phyloP scores from a whole-genome alignment of 2,329 filamentous ascomycete genomes.

The Fusarium nanum region DNA sequence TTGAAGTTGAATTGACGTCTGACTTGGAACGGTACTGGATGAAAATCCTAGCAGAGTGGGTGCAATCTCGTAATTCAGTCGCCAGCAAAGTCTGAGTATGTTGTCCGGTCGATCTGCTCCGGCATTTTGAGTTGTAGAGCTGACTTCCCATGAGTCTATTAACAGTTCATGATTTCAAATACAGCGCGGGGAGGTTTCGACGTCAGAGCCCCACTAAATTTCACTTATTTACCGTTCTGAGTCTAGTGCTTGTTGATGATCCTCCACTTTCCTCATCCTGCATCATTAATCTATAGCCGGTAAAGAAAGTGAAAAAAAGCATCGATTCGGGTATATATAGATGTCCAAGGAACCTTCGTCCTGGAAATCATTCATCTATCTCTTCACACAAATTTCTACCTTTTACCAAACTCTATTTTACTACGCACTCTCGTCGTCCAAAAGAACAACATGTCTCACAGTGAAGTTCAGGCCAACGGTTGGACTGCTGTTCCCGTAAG shows the following conservation, averaged over 20 bases:
- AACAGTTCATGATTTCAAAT: not conserved
- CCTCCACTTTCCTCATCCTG: not conserved
- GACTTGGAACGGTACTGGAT: not conserved
- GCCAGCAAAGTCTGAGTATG: fast-evolving
- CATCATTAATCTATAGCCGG: too few species aligned
- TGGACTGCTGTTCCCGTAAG: conserved; percentile 59
- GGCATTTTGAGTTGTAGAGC: fast-evolving
- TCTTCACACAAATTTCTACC: not conserved
- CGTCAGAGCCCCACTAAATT: not conserved
- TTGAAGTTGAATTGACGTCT: not conserved
- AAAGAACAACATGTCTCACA: not conserved
- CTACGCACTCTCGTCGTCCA: not conserved
- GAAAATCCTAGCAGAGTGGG: fast-evolving
- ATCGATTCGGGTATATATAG: not conserved
- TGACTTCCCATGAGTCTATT: not conserved
- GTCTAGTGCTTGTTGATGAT: not conserved
- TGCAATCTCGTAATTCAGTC: fast-evolving
- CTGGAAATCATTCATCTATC: not conserved
- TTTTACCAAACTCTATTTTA: not conserved
- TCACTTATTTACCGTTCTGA: not conserved
- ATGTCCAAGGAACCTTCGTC: not conserved
- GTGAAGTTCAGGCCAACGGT: conserved; percentile 49
- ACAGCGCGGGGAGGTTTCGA: not conserved
- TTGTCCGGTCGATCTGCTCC: not conserved
- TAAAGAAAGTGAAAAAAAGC: not conserved